Percentiles rank a stretch among this genome's conserved stretches.
These are phyloP conservation scores for Diaporthe velutina DNA, from an alignment of 2,329 filamentous ascomycete species.

Conservation along the genomic window DNA sequence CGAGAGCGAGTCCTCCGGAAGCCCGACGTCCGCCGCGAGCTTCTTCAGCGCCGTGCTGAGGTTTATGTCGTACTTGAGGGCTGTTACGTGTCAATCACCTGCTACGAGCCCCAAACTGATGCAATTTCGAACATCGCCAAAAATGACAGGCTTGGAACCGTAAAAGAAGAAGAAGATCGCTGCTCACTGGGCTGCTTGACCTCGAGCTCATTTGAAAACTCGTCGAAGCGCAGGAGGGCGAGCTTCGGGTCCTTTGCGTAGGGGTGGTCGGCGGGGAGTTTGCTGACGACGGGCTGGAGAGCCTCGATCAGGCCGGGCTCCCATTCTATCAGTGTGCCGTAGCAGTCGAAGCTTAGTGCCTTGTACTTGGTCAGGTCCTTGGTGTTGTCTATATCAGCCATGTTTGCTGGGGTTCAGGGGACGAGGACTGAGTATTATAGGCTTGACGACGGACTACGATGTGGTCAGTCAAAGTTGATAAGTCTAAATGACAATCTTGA, in stretches of 20 bases:
- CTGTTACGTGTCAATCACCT: too few relatives aligned
- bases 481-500: neutral
- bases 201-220: slow-evolving; percentile 64
- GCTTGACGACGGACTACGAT: neutral
- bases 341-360: slow-evolving; percentile 80
- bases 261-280: slow-evolving; percentile 54
- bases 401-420: neutral
- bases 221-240: slow-evolving; percentile 58
- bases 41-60: slow-evolving; percentile 62
- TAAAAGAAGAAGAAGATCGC: too few relatives aligned
- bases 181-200: slow-evolving; percentile 65
- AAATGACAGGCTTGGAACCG: too few relatives aligned
- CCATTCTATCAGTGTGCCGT: slow-evolving; percentile 85
- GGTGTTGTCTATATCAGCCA: slow-evolving; percentile 32
- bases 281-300: slow-evolving; percentile 63
- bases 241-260: slow-evolving; percentile 55
- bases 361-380: slow-evolving; percentile 46
- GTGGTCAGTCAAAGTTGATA: neutral
- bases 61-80: slow-evolving; percentile 70
- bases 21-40: slow-evolving; percentile 58
- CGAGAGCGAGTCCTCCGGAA: slow-evolving; percentile 47
- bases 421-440: neutral
- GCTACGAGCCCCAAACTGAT: too few relatives aligned
- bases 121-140: too few relatives aligned
- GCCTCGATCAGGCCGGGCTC: slow-evolving; percentile 72